Conservation (phyloP, 495 filamentous ascomycete species). For the Platismatia glauca region DNA sequence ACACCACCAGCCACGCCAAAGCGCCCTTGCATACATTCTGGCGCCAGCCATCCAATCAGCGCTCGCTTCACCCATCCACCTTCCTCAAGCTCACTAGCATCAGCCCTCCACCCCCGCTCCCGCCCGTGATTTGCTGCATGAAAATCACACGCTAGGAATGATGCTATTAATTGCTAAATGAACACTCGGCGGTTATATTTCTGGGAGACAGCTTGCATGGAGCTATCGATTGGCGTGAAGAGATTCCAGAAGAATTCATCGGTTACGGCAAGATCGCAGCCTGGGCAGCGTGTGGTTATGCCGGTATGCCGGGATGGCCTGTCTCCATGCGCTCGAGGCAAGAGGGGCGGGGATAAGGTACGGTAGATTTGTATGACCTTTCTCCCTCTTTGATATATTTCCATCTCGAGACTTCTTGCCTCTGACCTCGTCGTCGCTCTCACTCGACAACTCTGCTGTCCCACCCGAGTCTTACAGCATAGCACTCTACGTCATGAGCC, state of each 20-base stretch:
- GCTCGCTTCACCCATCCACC: background rate
- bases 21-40: background rate
- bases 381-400: background rate
- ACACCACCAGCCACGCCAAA: background rate
- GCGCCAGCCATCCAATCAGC: background rate
- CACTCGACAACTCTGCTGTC: background rate
- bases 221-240: slow-evolving; percentile 5
- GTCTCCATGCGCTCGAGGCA: background rate
- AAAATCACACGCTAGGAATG: slow-evolving; percentile 7
- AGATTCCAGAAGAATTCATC: background rate
- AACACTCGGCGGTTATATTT: slow-evolving; percentile 8
- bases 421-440: background rate
- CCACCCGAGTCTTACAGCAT: background rate
- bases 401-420: background rate
- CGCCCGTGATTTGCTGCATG: slow-evolving; percentile 21
- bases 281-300: background rate
- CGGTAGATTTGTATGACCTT: background rate
- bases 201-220: slow-evolving; percentile 4
- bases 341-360: background rate
- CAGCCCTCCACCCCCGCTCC: slow-evolving; percentile 14
- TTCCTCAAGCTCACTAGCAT: background rate
- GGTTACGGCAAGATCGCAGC: background rate
- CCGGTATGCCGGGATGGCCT: background rate
- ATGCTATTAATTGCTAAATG: too few species aligned
- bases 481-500: background rate